phyloP scores from a whole-genome alignment of 805 yeast species.

The Sugiyamaella smithiae region DNA sequence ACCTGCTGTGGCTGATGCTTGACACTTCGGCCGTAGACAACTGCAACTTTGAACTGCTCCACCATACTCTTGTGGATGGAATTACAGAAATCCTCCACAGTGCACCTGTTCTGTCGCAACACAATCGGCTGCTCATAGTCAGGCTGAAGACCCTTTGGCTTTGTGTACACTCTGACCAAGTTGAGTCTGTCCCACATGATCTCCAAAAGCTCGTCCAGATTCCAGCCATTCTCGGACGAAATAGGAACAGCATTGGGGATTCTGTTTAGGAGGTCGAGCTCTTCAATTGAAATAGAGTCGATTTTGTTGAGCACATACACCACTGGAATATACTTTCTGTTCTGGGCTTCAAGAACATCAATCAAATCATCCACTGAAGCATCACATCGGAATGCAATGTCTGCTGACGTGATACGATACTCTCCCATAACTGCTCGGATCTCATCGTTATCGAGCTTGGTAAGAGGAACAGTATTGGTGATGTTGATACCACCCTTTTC shows the following conservation, averaged over 20 bases:
- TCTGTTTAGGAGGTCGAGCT: conserved; percentile 81
- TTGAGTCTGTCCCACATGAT: conserved; percentile 93
- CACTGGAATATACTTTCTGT: conserved; percentile 93
- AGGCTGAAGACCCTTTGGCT: conserved; percentile 92
- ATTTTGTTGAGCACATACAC: conserved; percentile 92
- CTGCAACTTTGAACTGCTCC: conserved; percentile 88
- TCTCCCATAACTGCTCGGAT: conserved; percentile 95
- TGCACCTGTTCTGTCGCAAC: conserved; percentile 70
- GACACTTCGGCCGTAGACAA: conserved; percentile 87
- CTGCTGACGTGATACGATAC: conserved; percentile 93
- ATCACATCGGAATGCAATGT: conserved; percentile 93
- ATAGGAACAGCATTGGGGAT: conserved; percentile 98
- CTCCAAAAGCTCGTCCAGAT: conserved; percentile 89
- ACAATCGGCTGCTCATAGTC: conserved; percentile 96
- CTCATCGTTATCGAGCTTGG: conserved; percentile 89
- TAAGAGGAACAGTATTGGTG: conserved; percentile 88
- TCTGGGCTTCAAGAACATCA: conserved; percentile 86
- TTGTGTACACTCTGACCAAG: conserved; percentile 92
- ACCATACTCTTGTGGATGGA: conserved; percentile 93
- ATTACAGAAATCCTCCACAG: conserved; percentile 95
- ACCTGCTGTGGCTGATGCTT: conserved; percentile 98
- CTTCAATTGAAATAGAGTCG: conserved; percentile 92
- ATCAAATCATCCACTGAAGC: conserved; percentile 96
- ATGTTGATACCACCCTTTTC: conserved; percentile 95
- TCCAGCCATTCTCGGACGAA: conserved; percentile 95